phyloP scores from a whole-genome alignment of 371 early-diverging fungal genomes.

The Mortierella sp. region DNA sequence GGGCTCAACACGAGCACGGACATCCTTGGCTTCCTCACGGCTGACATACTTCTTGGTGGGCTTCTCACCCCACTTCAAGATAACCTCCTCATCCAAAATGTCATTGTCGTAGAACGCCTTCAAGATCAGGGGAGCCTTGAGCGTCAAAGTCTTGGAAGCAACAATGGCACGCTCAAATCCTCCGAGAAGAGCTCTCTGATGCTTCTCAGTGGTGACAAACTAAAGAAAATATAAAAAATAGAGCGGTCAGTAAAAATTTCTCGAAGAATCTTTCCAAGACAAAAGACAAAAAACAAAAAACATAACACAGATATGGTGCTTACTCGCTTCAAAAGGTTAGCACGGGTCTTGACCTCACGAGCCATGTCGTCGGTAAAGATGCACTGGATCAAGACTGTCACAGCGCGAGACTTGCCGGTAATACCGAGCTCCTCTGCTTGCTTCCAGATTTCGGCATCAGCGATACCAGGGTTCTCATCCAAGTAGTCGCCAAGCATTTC shows the following conservation, averaged over 20 bases:
- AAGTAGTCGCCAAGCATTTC: slow-evolving; percentile 77
- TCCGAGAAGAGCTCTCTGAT: slow-evolving; percentile 89
- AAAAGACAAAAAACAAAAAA: neutral
- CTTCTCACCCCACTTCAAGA: slow-evolving; percentile 87
- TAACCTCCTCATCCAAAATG: slow-evolving; percentile 90
- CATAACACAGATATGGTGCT: slow-evolving; percentile 1
- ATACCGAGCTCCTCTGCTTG: slow-evolving; percentile 85
- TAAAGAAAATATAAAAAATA: slow-evolving; percentile 11
- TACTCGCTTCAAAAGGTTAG: slow-evolving; percentile 67
- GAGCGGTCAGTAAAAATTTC: neutral
- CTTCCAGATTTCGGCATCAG: slow-evolving; percentile 77
- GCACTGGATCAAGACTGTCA: slow-evolving; percentile 79
- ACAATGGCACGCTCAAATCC: slow-evolving; percentile 91
- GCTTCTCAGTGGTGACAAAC: slow-evolving; percentile 84
- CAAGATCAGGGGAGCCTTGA: slow-evolving; percentile 82
- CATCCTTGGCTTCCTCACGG: slow-evolving; percentile 76
- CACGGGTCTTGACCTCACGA: slow-evolving; percentile 71
- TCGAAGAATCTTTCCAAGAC: neutral
- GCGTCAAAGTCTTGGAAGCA: slow-evolving; percentile 71
- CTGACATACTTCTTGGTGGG: slow-evolving; percentile 91
- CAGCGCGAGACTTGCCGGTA: slow-evolving; percentile 77
- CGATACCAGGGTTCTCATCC: slow-evolving; percentile 60
- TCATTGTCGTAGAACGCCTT: slow-evolving; percentile 93
- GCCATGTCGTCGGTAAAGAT: slow-evolving; percentile 75
- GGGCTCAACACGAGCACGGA: slow-evolving; percentile 85